These are phyloP conservation scores for Angomonas deanei DNA, from an alignment of 208 protist species.

Conservation along the genomic window DNA sequence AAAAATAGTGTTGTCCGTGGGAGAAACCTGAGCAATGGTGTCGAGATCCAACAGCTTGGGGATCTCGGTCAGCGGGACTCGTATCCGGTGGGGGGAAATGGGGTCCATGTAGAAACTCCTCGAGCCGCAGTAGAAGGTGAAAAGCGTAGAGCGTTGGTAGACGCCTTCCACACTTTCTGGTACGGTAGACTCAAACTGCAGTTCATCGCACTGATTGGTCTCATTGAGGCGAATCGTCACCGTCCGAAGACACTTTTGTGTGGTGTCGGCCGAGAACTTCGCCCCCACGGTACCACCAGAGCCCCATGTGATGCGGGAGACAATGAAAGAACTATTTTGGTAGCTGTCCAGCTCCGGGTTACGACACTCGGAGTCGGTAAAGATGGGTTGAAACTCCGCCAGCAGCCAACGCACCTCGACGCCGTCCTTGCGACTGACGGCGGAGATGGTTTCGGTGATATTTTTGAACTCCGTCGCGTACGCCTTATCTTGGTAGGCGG, in stretches of 20 bases:
- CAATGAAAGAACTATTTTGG: not conserved
- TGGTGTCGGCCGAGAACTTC: not conserved
- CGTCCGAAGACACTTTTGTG: not conserved
- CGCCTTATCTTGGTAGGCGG: not conserved
- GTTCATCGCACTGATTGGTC: not conserved
- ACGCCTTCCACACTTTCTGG: not conserved
- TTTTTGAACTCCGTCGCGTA: not conserved
- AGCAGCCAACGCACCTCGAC: not conserved
- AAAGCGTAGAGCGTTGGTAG: not conserved
- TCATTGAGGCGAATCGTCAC: not conserved
- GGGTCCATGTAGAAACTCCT: conserved; percentile 36
- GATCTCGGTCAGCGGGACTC: conserved; percentile 25
- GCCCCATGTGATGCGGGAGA: conserved; percentile 9
- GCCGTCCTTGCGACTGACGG: not conserved
- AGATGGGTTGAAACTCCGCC: not conserved
- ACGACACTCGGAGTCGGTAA: not conserved
- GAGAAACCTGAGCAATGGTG: not conserved
- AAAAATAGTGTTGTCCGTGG: conserved; percentile 18
- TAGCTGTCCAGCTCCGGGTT: not conserved
- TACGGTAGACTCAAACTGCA: not conserved
- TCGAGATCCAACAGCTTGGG: conserved; percentile 22
- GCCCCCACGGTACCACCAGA: not conserved
- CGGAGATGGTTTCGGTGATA: not conserved
- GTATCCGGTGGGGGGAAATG: conserved; percentile 25
- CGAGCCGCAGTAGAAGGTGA: conserved; percentile 35